Percentiles rank a stretch among this genome's conserved stretches.
These are phyloP conservation scores for Mycena crocata DNA, from an alignment of 768 basidiomycete genomes.

Conservation along the genomic window DNA sequence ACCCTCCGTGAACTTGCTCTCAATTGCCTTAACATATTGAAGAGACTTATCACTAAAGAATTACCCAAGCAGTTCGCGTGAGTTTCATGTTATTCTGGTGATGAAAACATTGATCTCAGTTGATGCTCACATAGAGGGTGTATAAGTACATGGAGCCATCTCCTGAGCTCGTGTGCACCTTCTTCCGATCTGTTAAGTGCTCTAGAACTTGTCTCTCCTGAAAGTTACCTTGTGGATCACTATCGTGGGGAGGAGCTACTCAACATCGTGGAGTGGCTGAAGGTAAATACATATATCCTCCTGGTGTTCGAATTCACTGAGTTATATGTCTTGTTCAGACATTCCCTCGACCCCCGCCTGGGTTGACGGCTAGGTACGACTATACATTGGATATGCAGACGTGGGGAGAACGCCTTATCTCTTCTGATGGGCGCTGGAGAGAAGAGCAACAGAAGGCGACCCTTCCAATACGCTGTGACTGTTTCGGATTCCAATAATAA, in stretches of 20 bases:
- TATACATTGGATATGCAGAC: not conserved
- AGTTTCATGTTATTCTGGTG: too few relatives aligned
- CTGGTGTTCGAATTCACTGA: not conserved
- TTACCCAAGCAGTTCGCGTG: not conserved
- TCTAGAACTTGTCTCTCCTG: too few relatives aligned
- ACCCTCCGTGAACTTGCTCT: not conserved
- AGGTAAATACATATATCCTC: not conserved
- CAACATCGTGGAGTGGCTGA: conserved; percentile 1
- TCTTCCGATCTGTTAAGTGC: too few relatives aligned
- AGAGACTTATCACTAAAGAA: not conserved
- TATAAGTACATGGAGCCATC: too few relatives aligned
- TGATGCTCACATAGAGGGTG: too few relatives aligned
- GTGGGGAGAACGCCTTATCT: not conserved
- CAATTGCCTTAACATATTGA: not conserved
- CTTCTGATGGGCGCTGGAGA: too few relatives aligned
- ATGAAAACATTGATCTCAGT: too few relatives aligned
- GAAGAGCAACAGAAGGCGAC: too few relatives aligned
- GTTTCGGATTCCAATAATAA: not conserved
- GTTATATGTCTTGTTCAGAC: not conserved
- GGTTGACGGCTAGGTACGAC: not conserved
- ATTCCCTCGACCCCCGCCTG: not conserved
- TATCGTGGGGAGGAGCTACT: not conserved
- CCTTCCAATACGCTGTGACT: not conserved
- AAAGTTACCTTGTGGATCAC: not conserved
- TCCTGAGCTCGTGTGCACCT: too few relatives aligned